These are phyloP conservation scores for Scopulariopsis brevicaulis DNA, from an alignment of 2,329 filamentous ascomycete species.

Conservation along the genomic window DNA sequence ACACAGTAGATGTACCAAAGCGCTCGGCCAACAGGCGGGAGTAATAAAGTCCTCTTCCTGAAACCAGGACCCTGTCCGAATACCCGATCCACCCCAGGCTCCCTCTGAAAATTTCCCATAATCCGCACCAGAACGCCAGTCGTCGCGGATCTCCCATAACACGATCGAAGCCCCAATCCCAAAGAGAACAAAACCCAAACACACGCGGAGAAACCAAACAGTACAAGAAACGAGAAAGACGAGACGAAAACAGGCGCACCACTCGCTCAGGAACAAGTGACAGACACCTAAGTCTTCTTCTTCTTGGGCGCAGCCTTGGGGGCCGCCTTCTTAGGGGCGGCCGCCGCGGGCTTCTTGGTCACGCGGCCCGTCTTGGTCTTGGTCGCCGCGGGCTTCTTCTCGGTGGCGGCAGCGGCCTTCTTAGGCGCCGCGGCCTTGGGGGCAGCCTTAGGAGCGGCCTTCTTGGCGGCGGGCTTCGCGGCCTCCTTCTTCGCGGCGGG, in stretches of 20 bases:
- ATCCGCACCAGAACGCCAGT: conserved; percentile 3
- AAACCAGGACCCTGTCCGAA: neutral
- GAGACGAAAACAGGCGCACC: neutral
- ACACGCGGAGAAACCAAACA: neutral
- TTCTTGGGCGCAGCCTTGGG: conserved; percentile 10
- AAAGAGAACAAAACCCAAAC: neutral
- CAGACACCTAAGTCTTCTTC: conserved; percentile 9
- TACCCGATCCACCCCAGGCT: neutral
- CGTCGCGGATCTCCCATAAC: neutral
- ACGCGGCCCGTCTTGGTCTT: conserved; percentile 15
- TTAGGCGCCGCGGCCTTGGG: conserved; percentile 17
- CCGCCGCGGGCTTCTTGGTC: conserved; percentile 12
- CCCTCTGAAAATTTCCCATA: neutral
- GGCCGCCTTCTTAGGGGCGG: conserved; percentile 16
- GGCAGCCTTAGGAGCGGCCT: conserved; percentile 16
- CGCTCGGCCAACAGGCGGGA: neutral
- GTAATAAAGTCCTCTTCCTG: neutral
- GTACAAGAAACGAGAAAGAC: neutral
- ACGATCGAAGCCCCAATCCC: neutral
- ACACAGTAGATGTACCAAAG: too few species aligned
- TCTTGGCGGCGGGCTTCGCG: conserved; percentile 12
- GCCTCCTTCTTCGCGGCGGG: conserved; percentile 64
- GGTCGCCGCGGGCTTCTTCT: conserved; percentile 18
- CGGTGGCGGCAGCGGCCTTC: conserved; percentile 23
- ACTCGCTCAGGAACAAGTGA: neutral